phyloP scores from a whole-genome alignment of 768 basidiomycete species.

The Amylocystis lapponica region DNA sequence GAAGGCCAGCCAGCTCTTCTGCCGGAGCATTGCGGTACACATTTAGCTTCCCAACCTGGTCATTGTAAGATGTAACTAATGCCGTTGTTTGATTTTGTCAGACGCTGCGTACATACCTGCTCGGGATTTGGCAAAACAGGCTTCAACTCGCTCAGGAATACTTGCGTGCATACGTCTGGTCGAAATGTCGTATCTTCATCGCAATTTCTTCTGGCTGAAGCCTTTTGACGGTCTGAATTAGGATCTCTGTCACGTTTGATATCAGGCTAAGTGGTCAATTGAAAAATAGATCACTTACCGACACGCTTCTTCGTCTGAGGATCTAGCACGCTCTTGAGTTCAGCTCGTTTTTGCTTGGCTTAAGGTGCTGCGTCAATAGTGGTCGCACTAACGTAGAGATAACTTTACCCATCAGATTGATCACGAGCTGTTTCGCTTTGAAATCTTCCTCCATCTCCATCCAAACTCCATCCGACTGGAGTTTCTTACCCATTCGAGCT shows the following conservation, averaged over 20 bases:
- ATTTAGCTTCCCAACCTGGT: constrained; percentile 81
- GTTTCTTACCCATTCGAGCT: constrained; percentile 77
- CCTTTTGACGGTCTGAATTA: constrained; percentile 82
- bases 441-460: constrained; percentile 97
- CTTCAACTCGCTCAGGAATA: constrained; percentile 85
- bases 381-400: no score
- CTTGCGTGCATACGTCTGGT: constrained; percentile 80
- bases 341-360: constrained; percentile 83
- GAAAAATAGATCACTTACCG: constrained; percentile 48
- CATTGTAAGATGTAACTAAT: background rate
- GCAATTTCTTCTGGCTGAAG: constrained; percentile 85
- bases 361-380: background rate
- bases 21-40: constrained; percentile 82
- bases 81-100: background rate
- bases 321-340: constrained; percentile 88
- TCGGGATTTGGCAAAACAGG: constrained; percentile 88
- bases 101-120: constrained; percentile 60
- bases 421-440: constrained; percentile 91
- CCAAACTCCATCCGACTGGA: constrained; percentile 87
- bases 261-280: background rate
- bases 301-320: constrained; percentile 90
- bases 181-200: constrained; percentile 78
- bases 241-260: constrained; percentile 62
- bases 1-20: constrained; percentile 82
- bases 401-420: constrained; percentile 74